Base-by-base conservation (phyloP, 768 basidiomycete species). In the Leucosporidium creatinivorum region DNA sequence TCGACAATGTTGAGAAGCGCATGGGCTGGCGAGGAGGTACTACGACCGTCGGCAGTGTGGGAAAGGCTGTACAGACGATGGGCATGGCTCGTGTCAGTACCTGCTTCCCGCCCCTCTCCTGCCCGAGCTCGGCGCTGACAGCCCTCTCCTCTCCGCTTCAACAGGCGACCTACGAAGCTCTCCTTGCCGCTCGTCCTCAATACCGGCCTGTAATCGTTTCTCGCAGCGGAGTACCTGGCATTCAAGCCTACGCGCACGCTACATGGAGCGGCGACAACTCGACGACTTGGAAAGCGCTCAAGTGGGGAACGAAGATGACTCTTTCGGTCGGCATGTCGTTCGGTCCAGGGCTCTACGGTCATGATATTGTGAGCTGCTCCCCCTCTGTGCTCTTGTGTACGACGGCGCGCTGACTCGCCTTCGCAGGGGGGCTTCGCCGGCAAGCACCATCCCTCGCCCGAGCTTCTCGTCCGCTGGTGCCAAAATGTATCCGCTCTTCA, bases 241-340 rank as follows among this genome's bases (percentile, higher is more conserved):
- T 49, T n/a, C 59, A 61, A n/a, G 59, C 59, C 4, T 61, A 19
- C 31, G 59, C 59, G 17, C 59, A 61, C 31, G 59, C 59, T 48
- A 50, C 48, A 4, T 61, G 59, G 59, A 30, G 26, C 26, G 59
- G 59, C 59, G 59, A 61, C 49, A 61, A 61, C 31, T 49, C 59
- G 48, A 61, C 59, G 48, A 61, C 48, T 12, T 61, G 59, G 59
- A 49, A 61, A n/a, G 59, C 59, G 59, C 30, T 61, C 18, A 30
- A 31, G 18, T 30, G 30, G 26, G 49, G 59, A 12, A 61, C 49
- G 28, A 33, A 28, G 48, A 61, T 61, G 59, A 61, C 59, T 19
- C 21, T 61, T n/a, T 25, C n/a, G 26, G 30, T 33, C 28, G 59
- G 59, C 3, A 50, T 61, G 48, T 30, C 28, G 13, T 61, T 61